A percentile compares a stretch with the other conserved stretches of the same genome.
Conservation (phyloP, 2,329 filamentous ascomycete genomes). For the Hypoxylon sp. region DNA sequence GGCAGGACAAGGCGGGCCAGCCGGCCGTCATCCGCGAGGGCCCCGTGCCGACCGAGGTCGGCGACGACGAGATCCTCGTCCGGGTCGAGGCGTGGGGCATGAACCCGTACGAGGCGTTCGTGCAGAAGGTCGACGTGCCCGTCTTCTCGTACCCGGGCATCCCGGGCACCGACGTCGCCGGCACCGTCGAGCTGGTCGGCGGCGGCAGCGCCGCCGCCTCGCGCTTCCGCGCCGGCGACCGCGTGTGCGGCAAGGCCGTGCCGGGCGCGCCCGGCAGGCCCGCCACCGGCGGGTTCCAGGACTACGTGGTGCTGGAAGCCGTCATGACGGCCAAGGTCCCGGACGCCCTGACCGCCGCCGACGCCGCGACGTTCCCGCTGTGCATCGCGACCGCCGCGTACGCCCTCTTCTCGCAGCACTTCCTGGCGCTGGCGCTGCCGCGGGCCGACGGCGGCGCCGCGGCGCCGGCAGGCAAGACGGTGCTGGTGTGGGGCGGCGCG, state of each 20-base stretch:
- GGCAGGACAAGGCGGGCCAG: constrained; percentile 12
- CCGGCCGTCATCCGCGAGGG: constrained; percentile 13
- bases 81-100: constrained; percentile 22
- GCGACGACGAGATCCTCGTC: constrained; percentile 10
- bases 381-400: constrained; percentile 18
- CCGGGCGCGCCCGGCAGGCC: not conserved
- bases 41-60: not conserved
- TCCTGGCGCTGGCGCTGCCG: not conserved
- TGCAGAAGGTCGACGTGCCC: constrained; percentile 8
- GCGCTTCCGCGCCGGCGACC: constrained; percentile 19
- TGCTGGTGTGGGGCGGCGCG: constrained; percentile 21
- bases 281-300: constrained; percentile 17
- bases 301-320: constrained; percentile 8
- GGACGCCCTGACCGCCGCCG: constrained; percentile 2
- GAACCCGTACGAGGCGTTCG: constrained; percentile 17
- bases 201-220: not conserved
- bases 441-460: not conserved
- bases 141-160: constrained; percentile 16
- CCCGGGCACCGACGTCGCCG: constrained; percentile 16
- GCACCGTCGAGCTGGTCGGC: constrained; percentile 17
- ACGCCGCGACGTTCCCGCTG: constrained; percentile 23
- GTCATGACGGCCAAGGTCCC: constrained; percentile 4
- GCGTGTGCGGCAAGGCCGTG: constrained; percentile 8
- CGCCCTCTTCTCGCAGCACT: constrained; percentile 12
- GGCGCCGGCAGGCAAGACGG: not conserved